These are phyloP conservation scores for Rheum nobile DNA, from an alignment of 148 eudicot genomes.

Conservation along the genomic window DNA sequence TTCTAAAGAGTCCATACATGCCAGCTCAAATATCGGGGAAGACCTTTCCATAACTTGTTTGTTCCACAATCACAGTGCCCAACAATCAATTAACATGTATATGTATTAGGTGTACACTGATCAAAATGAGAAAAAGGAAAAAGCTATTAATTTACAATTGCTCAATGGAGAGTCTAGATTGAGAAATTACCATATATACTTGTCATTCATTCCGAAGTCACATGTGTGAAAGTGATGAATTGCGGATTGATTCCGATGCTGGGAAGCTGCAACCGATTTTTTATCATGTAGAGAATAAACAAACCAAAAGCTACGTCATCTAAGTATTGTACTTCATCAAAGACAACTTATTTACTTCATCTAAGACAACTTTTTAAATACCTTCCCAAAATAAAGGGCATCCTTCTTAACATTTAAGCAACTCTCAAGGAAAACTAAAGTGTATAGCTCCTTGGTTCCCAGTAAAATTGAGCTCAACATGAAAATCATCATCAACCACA, in stretches of 20 bases:
- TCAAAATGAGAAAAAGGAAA: neutral
- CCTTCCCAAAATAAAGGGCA: too few species aligned
- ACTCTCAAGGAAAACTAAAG: too few species aligned
- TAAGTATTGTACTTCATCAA: too few species aligned
- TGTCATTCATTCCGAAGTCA: too few species aligned
- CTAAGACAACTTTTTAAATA: neutral
- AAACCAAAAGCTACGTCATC: too few species aligned
- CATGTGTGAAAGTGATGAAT: too few species aligned
- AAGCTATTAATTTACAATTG: neutral
- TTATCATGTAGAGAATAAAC: too few species aligned
- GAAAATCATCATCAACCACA: neutral
- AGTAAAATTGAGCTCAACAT: neutral
- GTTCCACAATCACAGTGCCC: neutral
- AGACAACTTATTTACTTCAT: too few species aligned
- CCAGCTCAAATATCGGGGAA: neutral
- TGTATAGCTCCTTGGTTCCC: neutral
- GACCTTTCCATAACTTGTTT: neutral
- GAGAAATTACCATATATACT: conserved; percentile 55
- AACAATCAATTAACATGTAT: neutral
- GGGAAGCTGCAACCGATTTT: too few species aligned
- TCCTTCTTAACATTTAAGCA: neutral
- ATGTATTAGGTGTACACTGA: neutral
- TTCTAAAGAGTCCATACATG: neutral
- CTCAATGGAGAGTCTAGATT: neutral
- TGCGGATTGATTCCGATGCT: too few species aligned